Percentiles rank a stretch among this genome's conserved stretches.
Evolutionary conservation across 225 moss, liverwort and hornwort species (phyloP).

Genomic region (Climacium dendroides): DNA sequence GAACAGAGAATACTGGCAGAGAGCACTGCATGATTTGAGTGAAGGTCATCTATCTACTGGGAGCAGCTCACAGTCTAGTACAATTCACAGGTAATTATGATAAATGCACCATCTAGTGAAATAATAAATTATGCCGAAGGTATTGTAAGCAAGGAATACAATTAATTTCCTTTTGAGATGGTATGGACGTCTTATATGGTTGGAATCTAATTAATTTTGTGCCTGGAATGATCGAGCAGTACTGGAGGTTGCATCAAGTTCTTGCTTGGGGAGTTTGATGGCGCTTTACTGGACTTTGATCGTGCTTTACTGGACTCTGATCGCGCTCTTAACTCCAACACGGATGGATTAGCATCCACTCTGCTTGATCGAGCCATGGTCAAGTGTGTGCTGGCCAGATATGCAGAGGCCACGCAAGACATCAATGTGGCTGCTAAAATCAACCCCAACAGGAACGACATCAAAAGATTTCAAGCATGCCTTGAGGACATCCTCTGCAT

Average conservation of each 20-base stretch:
- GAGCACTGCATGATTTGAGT: background rate
- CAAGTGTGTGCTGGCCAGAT: background rate
- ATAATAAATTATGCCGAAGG: background rate
- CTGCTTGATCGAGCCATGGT: background rate
- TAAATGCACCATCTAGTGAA: background rate
- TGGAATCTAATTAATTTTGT: background rate
- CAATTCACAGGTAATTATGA: background rate
- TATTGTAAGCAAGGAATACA: accelerated
- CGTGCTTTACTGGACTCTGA: background rate
- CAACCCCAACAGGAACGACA: background rate
- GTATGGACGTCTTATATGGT: background rate
- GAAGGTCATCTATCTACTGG: background rate
- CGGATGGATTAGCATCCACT: background rate
- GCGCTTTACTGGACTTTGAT: background rate
- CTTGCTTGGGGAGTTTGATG: background rate
- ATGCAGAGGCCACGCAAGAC: background rate
- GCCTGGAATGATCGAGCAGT: background rate
- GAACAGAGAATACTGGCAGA: background rate
- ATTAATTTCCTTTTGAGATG: too few species aligned
- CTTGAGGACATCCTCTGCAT: background rate
- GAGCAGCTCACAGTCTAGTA: background rate
- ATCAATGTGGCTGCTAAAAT: background rate
- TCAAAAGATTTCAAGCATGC: background rate
- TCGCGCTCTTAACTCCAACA: background rate
- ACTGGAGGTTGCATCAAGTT: background rate